These are phyloP conservation scores for Pulveroboletus sp. DNA, from an alignment of 768 basidiomycete species.

Conservation along the genomic window DNA sequence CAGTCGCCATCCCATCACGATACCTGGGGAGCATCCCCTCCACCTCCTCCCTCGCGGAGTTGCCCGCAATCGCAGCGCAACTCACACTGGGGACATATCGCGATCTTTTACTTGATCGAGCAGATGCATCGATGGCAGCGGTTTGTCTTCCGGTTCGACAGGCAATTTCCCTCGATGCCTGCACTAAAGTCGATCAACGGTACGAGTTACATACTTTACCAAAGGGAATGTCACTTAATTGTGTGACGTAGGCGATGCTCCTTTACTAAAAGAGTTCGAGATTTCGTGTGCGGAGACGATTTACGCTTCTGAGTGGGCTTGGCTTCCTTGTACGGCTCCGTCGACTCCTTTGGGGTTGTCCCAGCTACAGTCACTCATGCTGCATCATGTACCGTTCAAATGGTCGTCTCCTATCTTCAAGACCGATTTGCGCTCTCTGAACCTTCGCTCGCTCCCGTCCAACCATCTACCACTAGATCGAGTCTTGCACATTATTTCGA, in stretches of 20 bases:
- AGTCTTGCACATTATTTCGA: slow-evolving; percentile 57
- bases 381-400: slow-evolving; percentile 72
- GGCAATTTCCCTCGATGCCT: slow-evolving; percentile 66
- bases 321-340: slow-evolving; percentile 56
- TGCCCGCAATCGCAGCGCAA: slow-evolving; percentile 38
- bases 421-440: slow-evolving; percentile 51
- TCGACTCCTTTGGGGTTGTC: slow-evolving; percentile 36
- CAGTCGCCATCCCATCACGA: slow-evolving; percentile 40
- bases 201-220: slow-evolving; percentile 29
- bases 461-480: slow-evolving; percentile 62
- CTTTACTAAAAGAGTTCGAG: slow-evolving; percentile 70
- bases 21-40: slow-evolving; percentile 35
- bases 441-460: slow-evolving; percentile 61
- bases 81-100: slow-evolving; percentile 76
- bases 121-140: slow-evolving; percentile 82
- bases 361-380: slow-evolving; percentile 51
- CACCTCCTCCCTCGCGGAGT: slow-evolving; percentile 24
- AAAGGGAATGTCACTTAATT: background rate
- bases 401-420: slow-evolving; percentile 73
- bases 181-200: slow-evolving; percentile 72
- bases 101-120: slow-evolving; percentile 71
- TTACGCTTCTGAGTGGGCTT: slow-evolving; percentile 62
- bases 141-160: slow-evolving; percentile 77
- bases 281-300: slow-evolving; percentile 66
- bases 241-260: slow-evolving; percentile 54